Percentiles rank a stretch among this genome's conserved stretches.
Evolutionary conservation across 2,329 filamentous ascomycete genomes (phyloP).

Genomic region (Fusarium sulawesiense): DNA sequence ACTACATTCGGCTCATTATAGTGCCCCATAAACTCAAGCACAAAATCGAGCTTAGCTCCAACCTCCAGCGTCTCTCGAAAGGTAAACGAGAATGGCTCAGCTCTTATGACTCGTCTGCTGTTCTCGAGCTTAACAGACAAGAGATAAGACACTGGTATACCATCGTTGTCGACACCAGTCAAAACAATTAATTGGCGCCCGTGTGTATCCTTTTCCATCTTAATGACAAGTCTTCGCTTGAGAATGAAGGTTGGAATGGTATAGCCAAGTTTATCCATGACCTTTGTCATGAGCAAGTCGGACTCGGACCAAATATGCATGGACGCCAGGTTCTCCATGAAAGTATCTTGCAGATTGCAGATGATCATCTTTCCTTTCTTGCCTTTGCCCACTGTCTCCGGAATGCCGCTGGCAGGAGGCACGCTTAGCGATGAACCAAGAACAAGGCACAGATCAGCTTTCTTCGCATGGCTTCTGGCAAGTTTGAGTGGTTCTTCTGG

Average conservation of each 20-base stretch:
- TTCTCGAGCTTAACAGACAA: conserved; percentile 54
- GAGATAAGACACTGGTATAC: conserved; percentile 55
- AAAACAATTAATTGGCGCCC: conserved; percentile 46
- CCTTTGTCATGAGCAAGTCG: conserved; percentile 54
- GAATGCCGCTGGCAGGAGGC: conserved; percentile 56
- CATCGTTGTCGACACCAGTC: conserved; percentile 55
- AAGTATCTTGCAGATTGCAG: conserved; percentile 60
- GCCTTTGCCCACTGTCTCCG: conserved; percentile 50
- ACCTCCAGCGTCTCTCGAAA: conserved; percentile 47
- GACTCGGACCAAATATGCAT: conserved; percentile 52
- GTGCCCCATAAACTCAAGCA: conserved; percentile 61
- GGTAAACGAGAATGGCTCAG: conserved; percentile 54
- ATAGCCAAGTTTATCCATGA: conserved; percentile 55
- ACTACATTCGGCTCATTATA: conserved; percentile 57
- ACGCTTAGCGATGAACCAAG: conserved; percentile 60
- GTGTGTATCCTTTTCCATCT: conserved; percentile 36
- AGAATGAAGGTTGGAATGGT: conserved; percentile 55
- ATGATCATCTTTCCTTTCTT: conserved; percentile 53
- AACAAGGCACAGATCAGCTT: conserved; percentile 59
- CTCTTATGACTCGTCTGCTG: conserved; percentile 49
- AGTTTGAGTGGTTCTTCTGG: conserved; percentile 47
- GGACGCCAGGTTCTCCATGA: conserved; percentile 50
- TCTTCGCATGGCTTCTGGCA: conserved; percentile 52
- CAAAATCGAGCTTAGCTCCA: conserved; percentile 49
- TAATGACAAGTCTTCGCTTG: conserved; percentile 49